phyloP scores from a whole-genome alignment of 2,329 filamentous ascomycete genomes.

The Aschersonia sp. region DNA sequence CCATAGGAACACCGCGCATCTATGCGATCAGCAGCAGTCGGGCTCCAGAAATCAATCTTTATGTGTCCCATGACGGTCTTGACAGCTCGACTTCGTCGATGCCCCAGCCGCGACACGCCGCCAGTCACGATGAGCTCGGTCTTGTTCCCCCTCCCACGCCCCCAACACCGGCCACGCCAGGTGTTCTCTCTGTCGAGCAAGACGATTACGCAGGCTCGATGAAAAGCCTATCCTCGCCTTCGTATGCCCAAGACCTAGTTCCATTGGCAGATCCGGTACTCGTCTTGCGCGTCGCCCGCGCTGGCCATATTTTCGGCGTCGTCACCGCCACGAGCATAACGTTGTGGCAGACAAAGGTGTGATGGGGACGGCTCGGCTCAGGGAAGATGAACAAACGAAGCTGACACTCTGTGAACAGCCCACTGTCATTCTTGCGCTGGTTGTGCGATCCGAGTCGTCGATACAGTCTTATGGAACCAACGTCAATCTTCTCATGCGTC shows the following conservation, averaged over 20 bases:
- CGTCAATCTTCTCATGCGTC: constrained; percentile 68
- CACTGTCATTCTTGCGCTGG: constrained; percentile 71
- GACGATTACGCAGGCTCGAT: constrained; percentile 21
- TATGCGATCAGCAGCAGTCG: constrained; percentile 63
- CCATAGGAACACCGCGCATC: constrained; percentile 68
- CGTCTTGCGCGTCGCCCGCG: constrained; percentile 62
- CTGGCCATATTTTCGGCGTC: constrained; percentile 71
- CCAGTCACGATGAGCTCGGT: constrained; percentile 18
- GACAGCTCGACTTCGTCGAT: constrained; percentile 8
- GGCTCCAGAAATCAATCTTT: constrained; percentile 31
- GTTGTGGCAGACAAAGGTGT: constrained; percentile 92
- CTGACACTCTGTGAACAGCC: constrained; percentile 40
- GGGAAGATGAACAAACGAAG: background rate
- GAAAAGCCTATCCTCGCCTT: constrained; percentile 5
- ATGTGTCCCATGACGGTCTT: constrained; percentile 48
- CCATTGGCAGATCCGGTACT: constrained; percentile 50
- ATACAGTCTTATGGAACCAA: constrained; percentile 75
- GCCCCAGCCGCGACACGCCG: constrained; percentile 11
- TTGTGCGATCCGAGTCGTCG: constrained; percentile 69
- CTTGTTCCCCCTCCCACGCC: constrained; percentile 28
- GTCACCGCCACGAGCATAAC: constrained; percentile 75
- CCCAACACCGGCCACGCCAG: constrained; percentile 40
- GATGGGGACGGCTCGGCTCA: background rate
- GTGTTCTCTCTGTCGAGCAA: constrained; percentile 43
- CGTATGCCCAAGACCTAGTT: constrained; percentile 14